phyloP scores from a whole-genome alignment of 306 rosid genomes.

The Castanopsis chinensis region DNA sequence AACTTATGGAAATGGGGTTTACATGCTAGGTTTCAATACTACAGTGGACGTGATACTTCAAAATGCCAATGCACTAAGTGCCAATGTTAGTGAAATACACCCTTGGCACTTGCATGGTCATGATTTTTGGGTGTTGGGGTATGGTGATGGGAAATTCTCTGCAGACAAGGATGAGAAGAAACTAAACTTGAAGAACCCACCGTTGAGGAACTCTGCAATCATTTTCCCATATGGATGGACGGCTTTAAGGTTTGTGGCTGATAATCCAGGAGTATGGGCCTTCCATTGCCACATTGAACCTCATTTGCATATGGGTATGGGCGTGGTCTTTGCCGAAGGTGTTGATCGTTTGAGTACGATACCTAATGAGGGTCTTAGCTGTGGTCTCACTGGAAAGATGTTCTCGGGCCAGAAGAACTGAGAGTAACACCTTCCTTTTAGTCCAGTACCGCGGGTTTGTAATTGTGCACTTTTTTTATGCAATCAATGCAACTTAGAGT shows the following conservation, averaged over 20 bases:
- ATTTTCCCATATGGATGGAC: conserved; percentile 86
- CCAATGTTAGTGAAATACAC: conserved; percentile 63
- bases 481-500: too few species aligned
- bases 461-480: too few species aligned
- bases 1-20: conserved; percentile 44
- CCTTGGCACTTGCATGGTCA: conserved; percentile 97
- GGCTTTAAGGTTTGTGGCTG: conserved; percentile 67
- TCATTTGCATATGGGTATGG: conserved; percentile 95
- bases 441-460: too few species aligned
- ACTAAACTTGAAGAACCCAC: conserved; percentile 67
- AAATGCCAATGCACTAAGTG: conserved; percentile 46
- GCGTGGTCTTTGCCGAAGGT: conserved; percentile 64
- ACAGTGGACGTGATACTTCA: conserved; percentile 67
- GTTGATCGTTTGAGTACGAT: conserved; percentile 34
- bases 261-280: conserved; percentile 90
- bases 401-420: not conserved
- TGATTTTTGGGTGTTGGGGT: conserved; percentile 85
- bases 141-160: conserved; percentile 73
- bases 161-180: conserved; percentile 23
- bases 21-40: conserved; percentile 26
- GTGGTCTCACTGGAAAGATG: conserved; percentile 49
- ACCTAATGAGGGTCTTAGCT: conserved; percentile 47
- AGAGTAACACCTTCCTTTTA: not conserved
- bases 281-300: conserved; percentile 94
- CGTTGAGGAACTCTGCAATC: conserved; percentile 59